phyloP scores from a whole-genome alignment of 306 rosid genomes.

The Neltuma alba region DNA sequence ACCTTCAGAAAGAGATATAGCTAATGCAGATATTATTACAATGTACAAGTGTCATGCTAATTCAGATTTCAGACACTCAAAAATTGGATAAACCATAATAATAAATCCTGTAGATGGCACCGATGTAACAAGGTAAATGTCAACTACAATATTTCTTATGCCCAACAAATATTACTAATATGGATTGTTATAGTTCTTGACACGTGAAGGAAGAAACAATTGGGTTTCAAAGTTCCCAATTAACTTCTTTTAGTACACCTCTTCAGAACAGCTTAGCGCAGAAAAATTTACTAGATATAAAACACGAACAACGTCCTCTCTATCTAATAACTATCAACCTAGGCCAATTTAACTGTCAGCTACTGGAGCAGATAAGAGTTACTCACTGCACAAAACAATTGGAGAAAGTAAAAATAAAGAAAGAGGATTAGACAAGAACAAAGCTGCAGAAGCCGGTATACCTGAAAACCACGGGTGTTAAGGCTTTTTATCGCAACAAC shows the following conservation, averaged over 20 bases:
- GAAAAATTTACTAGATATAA: not conserved
- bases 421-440: not conserved
- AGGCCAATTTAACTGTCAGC: no score
- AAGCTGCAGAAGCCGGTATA: conserved; percentile 31
- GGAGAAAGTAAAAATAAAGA: not conserved
- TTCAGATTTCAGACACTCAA: not conserved
- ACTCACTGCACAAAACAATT: not conserved
- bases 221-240: not conserved
- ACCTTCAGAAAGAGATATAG: conserved; percentile 13
- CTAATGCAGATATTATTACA: not conserved
- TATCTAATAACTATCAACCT: no score
- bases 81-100: not conserved
- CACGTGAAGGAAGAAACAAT: conserved; percentile 9
- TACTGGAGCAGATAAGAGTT: not conserved
- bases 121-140: conserved; percentile 22
- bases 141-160: not conserved
- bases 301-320: not conserved
- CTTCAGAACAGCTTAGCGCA: not conserved
- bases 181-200: conserved; percentile 13
- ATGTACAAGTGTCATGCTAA: conserved; percentile 2
- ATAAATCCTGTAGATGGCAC: not conserved
- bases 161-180: not conserved
- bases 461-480: conserved; percentile 79
- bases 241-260: not conserved
- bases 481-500: conserved; percentile 88